phyloP scores from a whole-genome alignment of 495 filamentous ascomycete species.

The Sphaerosporella brunnea region DNA sequence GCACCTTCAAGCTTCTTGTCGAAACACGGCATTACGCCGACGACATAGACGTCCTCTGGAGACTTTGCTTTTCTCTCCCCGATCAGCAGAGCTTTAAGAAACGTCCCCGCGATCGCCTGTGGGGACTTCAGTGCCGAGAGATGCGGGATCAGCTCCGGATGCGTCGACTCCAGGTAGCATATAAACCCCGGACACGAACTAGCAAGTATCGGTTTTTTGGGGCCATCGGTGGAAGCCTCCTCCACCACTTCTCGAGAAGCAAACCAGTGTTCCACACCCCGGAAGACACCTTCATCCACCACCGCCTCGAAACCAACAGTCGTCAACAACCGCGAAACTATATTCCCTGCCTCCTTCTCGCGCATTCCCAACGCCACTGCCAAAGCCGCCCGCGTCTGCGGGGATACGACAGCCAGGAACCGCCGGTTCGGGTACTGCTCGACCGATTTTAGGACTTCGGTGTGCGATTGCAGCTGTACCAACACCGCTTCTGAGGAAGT shows the following conservation, averaged over 20 bases:
- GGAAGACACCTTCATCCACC: slow-evolving; percentile 61
- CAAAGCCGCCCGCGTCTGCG: slow-evolving; percentile 71
- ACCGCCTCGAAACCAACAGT: slow-evolving; percentile 69
- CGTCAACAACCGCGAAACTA: slow-evolving; percentile 66
- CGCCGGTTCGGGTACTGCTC: slow-evolving; percentile 45
- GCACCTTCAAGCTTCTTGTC: slow-evolving; percentile 98
- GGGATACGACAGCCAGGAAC: slow-evolving; percentile 81
- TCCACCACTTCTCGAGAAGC: slow-evolving; percentile 78
- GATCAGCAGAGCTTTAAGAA: slow-evolving; percentile 69
- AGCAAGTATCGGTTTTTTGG: slow-evolving; percentile 54
- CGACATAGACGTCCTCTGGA: slow-evolving; percentile 74
- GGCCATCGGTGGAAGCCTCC: neutral
- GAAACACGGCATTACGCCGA: slow-evolving; percentile 95
- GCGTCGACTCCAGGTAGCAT: slow-evolving; percentile 95
- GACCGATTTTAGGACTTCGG: slow-evolving; percentile 68
- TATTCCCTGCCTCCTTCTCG: slow-evolving; percentile 52
- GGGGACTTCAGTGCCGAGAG: slow-evolving; percentile 83
- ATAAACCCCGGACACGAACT: slow-evolving; percentile 96
- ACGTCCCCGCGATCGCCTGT: slow-evolving; percentile 75
- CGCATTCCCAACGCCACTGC: slow-evolving; percentile 55
- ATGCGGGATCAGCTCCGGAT: slow-evolving; percentile 80
- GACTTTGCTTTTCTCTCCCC: slow-evolving; percentile 35
- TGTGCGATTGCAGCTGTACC: slow-evolving; percentile 78
- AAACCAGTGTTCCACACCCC: slow-evolving; percentile 57
- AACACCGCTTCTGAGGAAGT: slow-evolving; percentile 92